Conservation (phyloP, 768 basidiomycete genomes). For the Porpolomopsis calyptriformis region DNA sequence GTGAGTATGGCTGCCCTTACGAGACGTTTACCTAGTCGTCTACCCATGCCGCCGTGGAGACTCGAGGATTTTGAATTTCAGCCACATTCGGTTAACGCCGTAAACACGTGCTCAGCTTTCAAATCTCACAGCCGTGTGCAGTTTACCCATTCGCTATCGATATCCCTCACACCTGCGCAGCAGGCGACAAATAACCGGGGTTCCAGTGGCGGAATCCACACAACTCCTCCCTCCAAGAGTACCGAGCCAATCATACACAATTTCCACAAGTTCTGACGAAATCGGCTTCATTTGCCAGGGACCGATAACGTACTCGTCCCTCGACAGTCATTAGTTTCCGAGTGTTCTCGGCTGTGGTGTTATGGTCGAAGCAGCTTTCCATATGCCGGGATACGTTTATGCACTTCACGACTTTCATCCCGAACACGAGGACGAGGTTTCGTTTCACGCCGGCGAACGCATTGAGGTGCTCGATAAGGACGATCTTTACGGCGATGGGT, state of each 20-base stretch:
- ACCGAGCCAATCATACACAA: no score
- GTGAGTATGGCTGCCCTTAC: not conserved
- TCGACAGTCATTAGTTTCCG: no score
- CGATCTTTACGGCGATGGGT: slow-evolving; percentile 87
- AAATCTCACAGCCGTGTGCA: no score
- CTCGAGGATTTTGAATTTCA: not conserved
- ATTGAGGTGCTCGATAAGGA: slow-evolving; percentile 91
- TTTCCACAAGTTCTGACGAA: no score
- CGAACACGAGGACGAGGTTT: slow-evolving; percentile 89
- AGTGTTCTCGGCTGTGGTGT: not conserved
- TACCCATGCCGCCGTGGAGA: slow-evolving; percentile 9
- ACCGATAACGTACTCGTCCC: no score
- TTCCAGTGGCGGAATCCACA: no score
- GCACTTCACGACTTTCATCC: slow-evolving; percentile 82
- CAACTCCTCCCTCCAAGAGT: no score
- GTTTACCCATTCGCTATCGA: not conserved
- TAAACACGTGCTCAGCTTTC: not conserved
- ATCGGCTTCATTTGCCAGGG: not conserved
- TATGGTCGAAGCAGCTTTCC: not conserved
- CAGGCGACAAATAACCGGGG: no score
- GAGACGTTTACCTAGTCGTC: slow-evolving; percentile 13
- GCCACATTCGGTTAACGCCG: not conserved
- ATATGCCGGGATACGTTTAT: slow-evolving; percentile 77
- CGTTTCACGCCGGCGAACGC: slow-evolving; percentile 74
- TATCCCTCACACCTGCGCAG: not conserved